These are phyloP conservation scores for Rhizophagus clarus DNA, from an alignment of 192 early-diverging fungal genomes.

Conservation along the genomic window DNA sequence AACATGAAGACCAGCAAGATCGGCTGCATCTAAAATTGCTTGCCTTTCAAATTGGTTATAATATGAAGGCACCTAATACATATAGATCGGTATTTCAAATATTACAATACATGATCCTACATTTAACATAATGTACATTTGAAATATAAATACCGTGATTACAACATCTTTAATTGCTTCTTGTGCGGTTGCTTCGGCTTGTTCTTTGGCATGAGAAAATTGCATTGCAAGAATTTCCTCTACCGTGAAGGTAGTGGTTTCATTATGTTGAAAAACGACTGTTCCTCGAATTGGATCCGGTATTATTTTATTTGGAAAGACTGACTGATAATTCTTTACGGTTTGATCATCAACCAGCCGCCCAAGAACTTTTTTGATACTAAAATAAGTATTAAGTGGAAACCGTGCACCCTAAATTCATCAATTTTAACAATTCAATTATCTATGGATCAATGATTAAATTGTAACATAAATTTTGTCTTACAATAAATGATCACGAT, in stretches of 20 bases:
- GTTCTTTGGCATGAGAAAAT: slow-evolving; percentile 83
- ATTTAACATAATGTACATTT: not conserved
- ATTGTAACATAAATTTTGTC: not conserved
- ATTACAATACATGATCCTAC: not conserved
- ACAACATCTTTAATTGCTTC: slow-evolving; percentile 84
- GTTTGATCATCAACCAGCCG: slow-evolving; percentile 71
- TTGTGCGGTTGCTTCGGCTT: slow-evolving; percentile 76
- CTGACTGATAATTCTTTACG: slow-evolving; percentile 70
- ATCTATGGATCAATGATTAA: not conserved
- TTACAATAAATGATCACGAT: not conserved
- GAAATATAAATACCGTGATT: slow-evolving; percentile 70
- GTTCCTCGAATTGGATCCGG: slow-evolving; percentile 66
- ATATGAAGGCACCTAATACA: slow-evolving; percentile 79
- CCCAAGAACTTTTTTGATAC: slow-evolving; percentile 85
- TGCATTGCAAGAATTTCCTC: slow-evolving; percentile 96
- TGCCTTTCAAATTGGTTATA: slow-evolving; percentile 89
- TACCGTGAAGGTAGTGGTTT: slow-evolving; percentile 58
- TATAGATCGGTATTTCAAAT: slow-evolving; percentile 4
- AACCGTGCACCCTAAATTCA: slow-evolving; percentile 70
- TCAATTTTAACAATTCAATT: not conserved
- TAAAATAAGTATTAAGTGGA: slow-evolving; percentile 80
- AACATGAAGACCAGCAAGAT: slow-evolving; percentile 83
- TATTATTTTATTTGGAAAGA: slow-evolving; percentile 80
- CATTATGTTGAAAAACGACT: slow-evolving; percentile 68
- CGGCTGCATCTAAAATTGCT: slow-evolving; percentile 91